These are phyloP conservation scores for Choiromyces venosus DNA, from an alignment of 495 filamentous ascomycete species.

Conservation along the genomic window DNA sequence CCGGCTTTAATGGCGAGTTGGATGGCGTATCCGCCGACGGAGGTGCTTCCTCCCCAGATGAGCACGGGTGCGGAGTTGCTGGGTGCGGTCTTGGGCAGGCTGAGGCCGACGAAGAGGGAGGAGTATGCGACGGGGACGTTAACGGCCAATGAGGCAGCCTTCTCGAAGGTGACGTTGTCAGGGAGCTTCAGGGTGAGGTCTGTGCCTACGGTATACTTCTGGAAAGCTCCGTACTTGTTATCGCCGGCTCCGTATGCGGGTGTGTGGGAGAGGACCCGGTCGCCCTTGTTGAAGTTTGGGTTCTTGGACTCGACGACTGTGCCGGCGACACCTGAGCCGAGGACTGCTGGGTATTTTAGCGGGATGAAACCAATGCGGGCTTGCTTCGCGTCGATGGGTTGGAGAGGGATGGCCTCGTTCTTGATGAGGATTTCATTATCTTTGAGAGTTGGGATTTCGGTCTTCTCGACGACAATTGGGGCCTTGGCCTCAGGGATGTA, in stretches of 20 bases:
- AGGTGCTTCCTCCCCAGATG: conserved; percentile 43
- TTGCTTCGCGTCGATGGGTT: conserved; percentile 26
- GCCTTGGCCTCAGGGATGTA: conserved; percentile 14
- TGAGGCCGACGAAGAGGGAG: conserved; percentile 32
- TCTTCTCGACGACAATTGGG: conserved; percentile 5
- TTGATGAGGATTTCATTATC: conserved; percentile 20
- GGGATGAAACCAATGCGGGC: conserved; percentile 25
- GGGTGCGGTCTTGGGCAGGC: conserved; percentile 17
- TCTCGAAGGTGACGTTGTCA: conserved; percentile 16
- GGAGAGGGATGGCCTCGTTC: conserved; percentile 23
- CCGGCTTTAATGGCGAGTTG: conserved; percentile 39
- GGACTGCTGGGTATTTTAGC: conserved; percentile 38
- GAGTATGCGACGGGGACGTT: conserved; percentile 26
- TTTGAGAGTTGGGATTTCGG: neutral
- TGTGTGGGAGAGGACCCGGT: conserved; percentile 26
- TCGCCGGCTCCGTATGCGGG: conserved; percentile 7
- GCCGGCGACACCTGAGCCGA: conserved; percentile 38
- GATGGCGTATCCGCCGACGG: conserved; percentile 39
- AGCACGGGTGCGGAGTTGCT: conserved; percentile 15
- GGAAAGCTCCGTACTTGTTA: conserved; percentile 40
- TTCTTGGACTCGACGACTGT: conserved; percentile 36
- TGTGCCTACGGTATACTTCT: conserved; percentile 39
- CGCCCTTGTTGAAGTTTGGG: conserved; percentile 31
- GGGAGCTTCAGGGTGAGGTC: conserved; percentile 18
- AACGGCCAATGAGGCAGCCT: conserved; percentile 16